Conservation (phyloP, 2,329 filamentous ascomycete species). For the Neonectria neomacrospora region DNA sequence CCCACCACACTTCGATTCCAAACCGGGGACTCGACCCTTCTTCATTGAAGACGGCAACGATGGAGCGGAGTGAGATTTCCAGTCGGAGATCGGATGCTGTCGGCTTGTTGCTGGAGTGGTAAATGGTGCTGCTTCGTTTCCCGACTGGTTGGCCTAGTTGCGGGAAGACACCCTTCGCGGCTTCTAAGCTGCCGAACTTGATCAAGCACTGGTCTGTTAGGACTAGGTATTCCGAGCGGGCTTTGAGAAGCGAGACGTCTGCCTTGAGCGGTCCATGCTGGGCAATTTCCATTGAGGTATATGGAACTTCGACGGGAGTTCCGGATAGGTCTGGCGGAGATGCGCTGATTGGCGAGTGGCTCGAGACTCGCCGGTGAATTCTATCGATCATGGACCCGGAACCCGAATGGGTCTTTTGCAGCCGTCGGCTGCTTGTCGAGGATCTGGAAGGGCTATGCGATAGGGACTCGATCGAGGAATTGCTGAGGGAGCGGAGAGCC, state of each 20-base stretch:
- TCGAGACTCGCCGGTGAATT: slow-evolving; percentile 55
- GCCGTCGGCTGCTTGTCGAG: slow-evolving; percentile 47
- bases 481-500: slow-evolving; percentile 54
- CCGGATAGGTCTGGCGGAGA: slow-evolving; percentile 46
- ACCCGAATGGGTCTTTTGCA: slow-evolving; percentile 53
- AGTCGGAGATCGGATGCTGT: slow-evolving; percentile 53
- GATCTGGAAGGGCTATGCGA: slow-evolving; percentile 47
- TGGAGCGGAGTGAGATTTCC: slow-evolving; percentile 60
- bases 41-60: slow-evolving; percentile 64
- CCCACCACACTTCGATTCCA: slow-evolving; percentile 68
- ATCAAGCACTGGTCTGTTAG: slow-evolving; percentile 62
- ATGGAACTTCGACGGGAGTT: slow-evolving; percentile 47
- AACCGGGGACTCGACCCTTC: slow-evolving; percentile 62
- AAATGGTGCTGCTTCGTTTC: slow-evolving; percentile 37
- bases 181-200: slow-evolving; percentile 60
- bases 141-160: slow-evolving; percentile 50
- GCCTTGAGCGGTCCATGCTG: slow-evolving; percentile 61
- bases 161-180: slow-evolving; percentile 60
- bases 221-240: slow-evolving; percentile 63
- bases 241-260: slow-evolving; percentile 61
- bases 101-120: slow-evolving; percentile 44
- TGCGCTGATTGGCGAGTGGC: slow-evolving; percentile 48
- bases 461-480: slow-evolving; percentile 54
- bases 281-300: slow-evolving; percentile 54
- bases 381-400: slow-evolving; percentile 56